Percentiles rank a stretch among this genome's conserved stretches.
Evolutionary conservation across 108 stramenopile species (phyloP).

Genomic region (Conticribra guillardii): DNA sequence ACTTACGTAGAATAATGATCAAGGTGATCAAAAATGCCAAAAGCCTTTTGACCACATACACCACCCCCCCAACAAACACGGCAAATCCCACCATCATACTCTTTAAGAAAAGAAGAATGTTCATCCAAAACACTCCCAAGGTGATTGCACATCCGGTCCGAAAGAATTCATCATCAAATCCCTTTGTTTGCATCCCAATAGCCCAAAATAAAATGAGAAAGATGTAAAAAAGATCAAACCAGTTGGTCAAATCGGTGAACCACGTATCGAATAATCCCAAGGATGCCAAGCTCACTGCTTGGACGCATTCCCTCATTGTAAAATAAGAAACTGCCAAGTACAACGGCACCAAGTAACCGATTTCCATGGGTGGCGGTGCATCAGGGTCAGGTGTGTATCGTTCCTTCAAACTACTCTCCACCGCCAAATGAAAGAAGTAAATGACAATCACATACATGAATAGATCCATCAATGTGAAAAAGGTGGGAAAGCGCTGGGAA

Average conservation of each 20-base stretch:
- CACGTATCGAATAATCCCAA: constrained; percentile 29
- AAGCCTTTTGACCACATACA: constrained; percentile 29
- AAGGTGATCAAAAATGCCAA: constrained; percentile 56
- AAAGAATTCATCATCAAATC: constrained; percentile 7
- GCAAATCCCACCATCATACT: constrained; percentile 41
- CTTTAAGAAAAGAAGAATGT: constrained; percentile 30
- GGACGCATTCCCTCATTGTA: constrained; percentile 36
- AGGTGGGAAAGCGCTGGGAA: constrained; percentile 71
- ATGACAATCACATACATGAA: constrained; percentile 36
- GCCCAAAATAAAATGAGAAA: constrained; percentile 42
- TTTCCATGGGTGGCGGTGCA: not conserved
- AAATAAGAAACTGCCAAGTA: constrained; percentile 33
- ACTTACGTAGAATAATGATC: constrained; percentile 66
- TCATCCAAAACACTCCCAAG: constrained; percentile 45
- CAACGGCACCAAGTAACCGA: constrained; percentile 14
- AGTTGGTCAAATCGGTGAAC: constrained; percentile 38
- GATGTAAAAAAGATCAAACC: constrained; percentile 45
- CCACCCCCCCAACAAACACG: constrained; percentile 42
- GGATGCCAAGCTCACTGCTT: constrained; percentile 38
- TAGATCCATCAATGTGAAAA: constrained; percentile 62
- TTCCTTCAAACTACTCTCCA: constrained; percentile 15
- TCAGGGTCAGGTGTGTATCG: too few relatives aligned
- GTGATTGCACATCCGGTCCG: constrained; percentile 47
- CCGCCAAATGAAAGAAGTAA: constrained; percentile 25
- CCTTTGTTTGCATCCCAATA: constrained; percentile 11